Percentiles rank a stretch among this genome's conserved stretches.
These are phyloP conservation scores for Cicer pinnatifidum DNA, from an alignment of 306 rosid species.

Conservation along the genomic window DNA sequence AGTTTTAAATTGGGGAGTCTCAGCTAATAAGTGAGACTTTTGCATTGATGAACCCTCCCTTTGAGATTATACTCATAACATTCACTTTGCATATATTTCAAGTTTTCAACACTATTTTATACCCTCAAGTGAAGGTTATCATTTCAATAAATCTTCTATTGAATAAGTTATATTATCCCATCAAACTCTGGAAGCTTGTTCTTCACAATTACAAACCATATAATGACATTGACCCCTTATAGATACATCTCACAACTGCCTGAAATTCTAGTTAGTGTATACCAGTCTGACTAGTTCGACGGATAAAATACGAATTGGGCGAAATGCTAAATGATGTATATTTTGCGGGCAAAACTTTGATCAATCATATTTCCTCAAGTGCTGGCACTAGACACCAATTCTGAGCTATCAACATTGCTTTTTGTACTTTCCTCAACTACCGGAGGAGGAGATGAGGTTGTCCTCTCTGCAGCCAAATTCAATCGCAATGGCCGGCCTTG, in stretches of 20 bases:
- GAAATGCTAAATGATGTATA: conserved; percentile 21
- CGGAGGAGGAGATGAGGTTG: conserved; percentile 49
- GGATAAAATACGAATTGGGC: background rate
- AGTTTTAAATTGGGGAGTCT: background rate
- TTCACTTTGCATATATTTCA: background rate
- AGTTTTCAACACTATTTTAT: background rate
- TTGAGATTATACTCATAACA: background rate
- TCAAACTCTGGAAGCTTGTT: conserved; percentile 3
- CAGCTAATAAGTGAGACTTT: background rate
- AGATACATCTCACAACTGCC: conserved; percentile 41
- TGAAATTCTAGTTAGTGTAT: conserved; percentile 36
- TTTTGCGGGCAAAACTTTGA: conserved; percentile 42
- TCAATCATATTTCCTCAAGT: conserved; percentile 47
- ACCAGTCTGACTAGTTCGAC: conserved; percentile 30
- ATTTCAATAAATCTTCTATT: conserved; percentile 16
- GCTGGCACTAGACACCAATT: conserved; percentile 66
- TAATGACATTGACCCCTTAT: conserved; percentile 10
- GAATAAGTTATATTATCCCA: conserved; percentile 20
- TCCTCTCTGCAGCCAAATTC: conserved; percentile 59
- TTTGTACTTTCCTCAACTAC: conserved; percentile 39
- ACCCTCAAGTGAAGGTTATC: background rate
- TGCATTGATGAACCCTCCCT: background rate
- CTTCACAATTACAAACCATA: conserved; percentile 40
- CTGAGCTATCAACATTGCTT: conserved; percentile 51
- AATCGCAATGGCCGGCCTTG: conserved; percentile 78